Conservation (phyloP, 1,139 yeast genomes). For the Candida tropicalis region DNA sequence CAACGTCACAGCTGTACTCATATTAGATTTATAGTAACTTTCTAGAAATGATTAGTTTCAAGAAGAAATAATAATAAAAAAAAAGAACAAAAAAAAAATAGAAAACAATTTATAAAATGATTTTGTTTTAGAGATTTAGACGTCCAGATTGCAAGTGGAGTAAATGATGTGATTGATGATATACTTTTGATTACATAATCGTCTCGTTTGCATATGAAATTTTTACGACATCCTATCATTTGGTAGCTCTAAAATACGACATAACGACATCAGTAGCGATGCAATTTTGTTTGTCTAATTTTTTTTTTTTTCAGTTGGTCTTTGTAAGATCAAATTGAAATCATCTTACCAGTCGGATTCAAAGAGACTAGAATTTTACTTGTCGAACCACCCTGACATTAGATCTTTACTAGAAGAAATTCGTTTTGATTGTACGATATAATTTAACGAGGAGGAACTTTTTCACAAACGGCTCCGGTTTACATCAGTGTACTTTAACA, state of each 20-base stretch:
- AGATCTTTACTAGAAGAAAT: too few relatives aligned
- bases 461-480: not conserved
- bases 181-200: not conserved
- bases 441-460: not conserved
- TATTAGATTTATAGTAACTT: not conserved
- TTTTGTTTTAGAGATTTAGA: too few relatives aligned
- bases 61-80: not conserved
- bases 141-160: not conserved
- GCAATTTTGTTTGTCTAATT: not conserved
- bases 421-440: conserved; percentile 2
- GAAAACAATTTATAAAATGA: not conserved
- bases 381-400: too few relatives aligned
- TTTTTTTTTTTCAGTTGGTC: not conserved
- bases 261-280: not conserved
- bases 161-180: not conserved
- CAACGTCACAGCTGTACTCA: conserved; percentile 7
- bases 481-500: not conserved
- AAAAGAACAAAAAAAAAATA: not conserved
- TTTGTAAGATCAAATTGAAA: too few relatives aligned
- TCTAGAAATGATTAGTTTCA: too few relatives aligned
- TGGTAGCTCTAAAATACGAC: not conserved
- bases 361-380: too few relatives aligned
- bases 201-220: conserved; percentile 1
- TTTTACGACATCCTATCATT: not conserved
- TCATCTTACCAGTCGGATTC: too few relatives aligned